phyloP scores from a whole-genome alignment of 345 rosid genomes.

The Heritiera littoralis region DNA sequence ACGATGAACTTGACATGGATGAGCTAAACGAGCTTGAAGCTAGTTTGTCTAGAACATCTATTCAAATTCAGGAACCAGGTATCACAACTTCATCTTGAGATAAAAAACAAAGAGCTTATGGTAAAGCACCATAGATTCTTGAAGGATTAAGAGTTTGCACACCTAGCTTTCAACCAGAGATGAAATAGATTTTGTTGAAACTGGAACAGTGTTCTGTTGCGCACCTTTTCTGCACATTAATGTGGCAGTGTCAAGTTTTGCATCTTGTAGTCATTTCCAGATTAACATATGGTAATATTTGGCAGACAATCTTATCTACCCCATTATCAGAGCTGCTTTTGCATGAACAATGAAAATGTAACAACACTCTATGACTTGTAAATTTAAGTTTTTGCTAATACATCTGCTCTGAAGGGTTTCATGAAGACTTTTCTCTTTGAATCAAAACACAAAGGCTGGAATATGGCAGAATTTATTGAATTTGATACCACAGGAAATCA shows the following conservation, averaged over 20 bases:
- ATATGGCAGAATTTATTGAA: too few species aligned
- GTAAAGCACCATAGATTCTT: background rate
- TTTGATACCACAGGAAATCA: too few species aligned
- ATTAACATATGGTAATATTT: background rate
- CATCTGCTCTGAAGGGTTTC: background rate
- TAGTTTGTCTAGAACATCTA: conserved; percentile 68
- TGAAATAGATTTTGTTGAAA: background rate
- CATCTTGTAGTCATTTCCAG: background rate
- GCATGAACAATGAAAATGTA: background rate
- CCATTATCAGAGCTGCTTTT: background rate
- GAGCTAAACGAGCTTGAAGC: conserved; percentile 82
- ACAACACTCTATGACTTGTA: background rate
- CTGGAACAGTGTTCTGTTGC: background rate
- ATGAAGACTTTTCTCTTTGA: background rate
- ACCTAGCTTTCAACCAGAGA: background rate
- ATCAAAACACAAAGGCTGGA: background rate
- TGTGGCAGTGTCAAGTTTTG: conserved; percentile 1
- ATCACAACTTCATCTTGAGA: conserved; percentile 31
- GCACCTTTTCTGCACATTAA: background rate
- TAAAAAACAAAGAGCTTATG: background rate
- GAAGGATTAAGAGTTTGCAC: background rate
- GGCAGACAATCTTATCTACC: background rate
- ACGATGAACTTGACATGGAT: conserved; percentile 66
- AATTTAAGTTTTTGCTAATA: background rate
- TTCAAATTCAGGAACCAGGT: conserved; percentile 55